These are phyloP conservation scores for Closterium sp. DNA, from an alignment of 139 green algal genomes.

Conservation along the genomic window DNA sequence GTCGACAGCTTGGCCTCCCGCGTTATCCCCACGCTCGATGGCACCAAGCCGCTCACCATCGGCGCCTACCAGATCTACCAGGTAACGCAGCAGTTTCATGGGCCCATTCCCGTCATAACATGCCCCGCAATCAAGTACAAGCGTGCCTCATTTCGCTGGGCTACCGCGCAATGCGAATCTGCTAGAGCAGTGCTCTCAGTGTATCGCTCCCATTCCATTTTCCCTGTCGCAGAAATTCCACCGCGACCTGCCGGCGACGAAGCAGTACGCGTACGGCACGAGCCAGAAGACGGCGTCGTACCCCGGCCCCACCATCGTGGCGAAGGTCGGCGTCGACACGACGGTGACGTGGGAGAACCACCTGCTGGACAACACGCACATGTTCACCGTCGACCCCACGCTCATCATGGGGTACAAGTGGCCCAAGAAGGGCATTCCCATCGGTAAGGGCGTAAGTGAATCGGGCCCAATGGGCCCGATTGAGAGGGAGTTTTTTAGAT, in stretches of 20 bases:
- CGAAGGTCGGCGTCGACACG: slow-evolving; percentile 2
- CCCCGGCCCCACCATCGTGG: slow-evolving; percentile 30
- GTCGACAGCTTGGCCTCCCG: background rate
- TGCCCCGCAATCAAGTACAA: too few relatives aligned
- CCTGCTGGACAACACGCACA: slow-evolving; percentile 14
- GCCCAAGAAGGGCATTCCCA: slow-evolving; percentile 21
- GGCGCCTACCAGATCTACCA: background rate
- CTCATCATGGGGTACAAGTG: background rate
- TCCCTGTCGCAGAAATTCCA: slow-evolving; percentile 26
- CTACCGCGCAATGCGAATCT: background rate
- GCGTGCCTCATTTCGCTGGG: background rate
- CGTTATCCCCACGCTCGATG: background rate
- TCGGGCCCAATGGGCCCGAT: too few relatives aligned
- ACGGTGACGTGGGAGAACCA: slow-evolving; percentile 34
- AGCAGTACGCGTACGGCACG: slow-evolving; percentile 24
- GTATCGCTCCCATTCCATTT: background rate
- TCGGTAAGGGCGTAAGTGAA: slow-evolving; percentile 11
- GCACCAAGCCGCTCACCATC: background rate
- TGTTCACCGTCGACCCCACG: slow-evolving; percentile 28
- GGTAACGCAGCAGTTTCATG: too few relatives aligned
- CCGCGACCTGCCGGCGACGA: slow-evolving; percentile 23
- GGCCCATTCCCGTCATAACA: background rate
- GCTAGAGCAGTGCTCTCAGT: background rate
- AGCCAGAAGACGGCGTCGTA: slow-evolving; percentile 12
- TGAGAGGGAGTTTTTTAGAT: too few relatives aligned